Evolutionary conservation across 257 asterid species (phyloP).

Genomic region (Capsicum chinense): DNA sequence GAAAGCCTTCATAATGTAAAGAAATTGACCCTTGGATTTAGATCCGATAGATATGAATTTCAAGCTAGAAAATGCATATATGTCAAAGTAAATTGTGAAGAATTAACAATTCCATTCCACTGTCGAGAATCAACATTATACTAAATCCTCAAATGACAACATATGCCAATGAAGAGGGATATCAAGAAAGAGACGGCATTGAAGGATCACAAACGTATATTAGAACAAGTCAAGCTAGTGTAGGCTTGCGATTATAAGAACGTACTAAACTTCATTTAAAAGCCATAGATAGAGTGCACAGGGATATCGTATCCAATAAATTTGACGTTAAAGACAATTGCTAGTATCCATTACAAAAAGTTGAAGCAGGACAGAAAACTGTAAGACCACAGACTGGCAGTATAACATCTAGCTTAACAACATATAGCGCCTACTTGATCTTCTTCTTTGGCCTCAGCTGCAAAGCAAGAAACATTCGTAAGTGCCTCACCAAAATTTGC

Average conservation of each 20-base stretch:
- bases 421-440: constrained; percentile 55
- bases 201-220: background rate
- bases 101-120: background rate
- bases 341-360: background rate
- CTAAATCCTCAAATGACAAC: background rate
- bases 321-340: background rate
- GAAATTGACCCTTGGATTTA: too few relatives aligned
- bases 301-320: background rate
- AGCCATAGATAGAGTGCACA: background rate
- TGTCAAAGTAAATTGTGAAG: background rate
- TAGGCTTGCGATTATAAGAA: background rate
- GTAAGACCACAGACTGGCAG: background rate
- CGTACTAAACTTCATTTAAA: background rate
- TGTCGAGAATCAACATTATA: background rate
- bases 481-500: background rate
- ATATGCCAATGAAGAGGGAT: background rate
- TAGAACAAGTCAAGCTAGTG: too few relatives aligned
- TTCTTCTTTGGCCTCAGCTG: constrained; percentile 81
- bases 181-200: background rate
- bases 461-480: background rate
- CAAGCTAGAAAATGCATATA: too few relatives aligned
- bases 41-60: background rate
- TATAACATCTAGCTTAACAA: background rate
- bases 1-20: background rate
- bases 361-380: background rate